Evolutionary conservation across 345 rosid genomes (phyloP), one percentile per base, ranked within the genome.

Genomic region (Eucalyptus regnans): DNA sequence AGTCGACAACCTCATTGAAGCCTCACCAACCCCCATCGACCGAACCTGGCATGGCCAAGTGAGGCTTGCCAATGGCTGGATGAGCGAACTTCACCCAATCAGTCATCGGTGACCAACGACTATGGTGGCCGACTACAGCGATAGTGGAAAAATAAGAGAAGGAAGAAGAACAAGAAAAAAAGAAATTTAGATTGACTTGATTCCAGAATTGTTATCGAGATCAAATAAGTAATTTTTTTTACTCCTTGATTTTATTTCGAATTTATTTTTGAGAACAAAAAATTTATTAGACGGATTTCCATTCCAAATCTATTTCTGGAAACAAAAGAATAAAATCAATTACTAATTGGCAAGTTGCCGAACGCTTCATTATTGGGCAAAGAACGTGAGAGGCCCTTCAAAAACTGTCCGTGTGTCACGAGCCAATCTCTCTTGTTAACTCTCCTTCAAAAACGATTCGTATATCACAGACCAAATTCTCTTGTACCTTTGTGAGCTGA

Each of bases 91-190:
- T 52, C 4, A 2, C 8, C 10, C 10, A 52, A 52, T 52, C 0
- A 52, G 4, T 52, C 2, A 0, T 52, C 0, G 10, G 0, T 0
- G 0, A 18, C 10, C 10, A 0, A 52, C 10, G 1, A 18, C 23
- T 1, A 3, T 52, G 58, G 25, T 52, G 58, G 25, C 25, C 25
- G 0, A 52, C 58, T 4, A 2, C 25, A 20, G 0, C 1, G 1
- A 52, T 1, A 8, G 1, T 18, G 58, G 8, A 18, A 52, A 52
- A 7, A 52, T 52, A 52, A 52, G 5, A 52, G 58, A 20, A 52
- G 5, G 25, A 52, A 52, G 58, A 20, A 20, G 2, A 20, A 20
- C 2, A 20, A 52, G 2, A 20, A 18, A 51, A 8, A 52, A 52
- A 18, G 10, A 52, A 52, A 18, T 52, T 52, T 18, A 52, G 10